These are phyloP conservation scores for Hordeum pubiflorum DNA, from an alignment of 202 grass and related monocot genomes.

Conservation along the genomic window DNA sequence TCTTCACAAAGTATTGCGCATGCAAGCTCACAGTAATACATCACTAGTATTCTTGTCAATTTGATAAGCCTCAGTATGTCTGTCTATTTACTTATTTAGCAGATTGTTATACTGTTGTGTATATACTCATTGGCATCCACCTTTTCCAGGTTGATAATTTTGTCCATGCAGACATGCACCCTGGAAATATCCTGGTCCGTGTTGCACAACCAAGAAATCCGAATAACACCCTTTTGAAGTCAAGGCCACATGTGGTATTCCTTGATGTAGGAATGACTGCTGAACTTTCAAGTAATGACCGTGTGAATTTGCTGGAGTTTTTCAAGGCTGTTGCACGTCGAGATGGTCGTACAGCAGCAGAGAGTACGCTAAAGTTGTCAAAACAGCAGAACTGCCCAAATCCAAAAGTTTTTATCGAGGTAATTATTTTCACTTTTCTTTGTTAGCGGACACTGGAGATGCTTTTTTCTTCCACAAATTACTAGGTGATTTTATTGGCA, in stretches of 20 bases:
- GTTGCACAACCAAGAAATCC: conserved; percentile 49
- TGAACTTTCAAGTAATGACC: conserved; percentile 86
- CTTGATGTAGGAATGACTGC: conserved; percentile 99
- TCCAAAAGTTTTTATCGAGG: conserved; percentile 89
- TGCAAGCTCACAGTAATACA: neutral
- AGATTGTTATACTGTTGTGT: neutral
- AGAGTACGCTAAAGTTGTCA: conserved; percentile 74
- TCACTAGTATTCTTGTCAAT: neutral
- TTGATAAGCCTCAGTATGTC: neutral
- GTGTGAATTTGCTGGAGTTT: conserved; percentile 83
- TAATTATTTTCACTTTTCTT: conserved; percentile 28
- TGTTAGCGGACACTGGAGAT: neutral
- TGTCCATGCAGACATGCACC: conserved; percentile 97
- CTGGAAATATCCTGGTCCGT: conserved; percentile 96
- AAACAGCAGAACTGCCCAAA: conserved; percentile 95
- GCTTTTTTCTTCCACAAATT: neutral
- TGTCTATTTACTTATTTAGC: conserved; percentile 9
- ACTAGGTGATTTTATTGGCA: neutral
- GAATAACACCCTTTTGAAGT: conserved; percentile 61
- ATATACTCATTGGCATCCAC: neutral
- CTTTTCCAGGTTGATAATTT: conserved; percentile 94
- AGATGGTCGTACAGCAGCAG: conserved; percentile 80
- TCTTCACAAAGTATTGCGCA: neutral
- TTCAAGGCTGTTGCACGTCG: conserved; percentile 92
- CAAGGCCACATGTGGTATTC: conserved; percentile 91